phyloP scores from a whole-genome alignment of 305 asterid genomes.

The Fraxinus sp. region DNA sequence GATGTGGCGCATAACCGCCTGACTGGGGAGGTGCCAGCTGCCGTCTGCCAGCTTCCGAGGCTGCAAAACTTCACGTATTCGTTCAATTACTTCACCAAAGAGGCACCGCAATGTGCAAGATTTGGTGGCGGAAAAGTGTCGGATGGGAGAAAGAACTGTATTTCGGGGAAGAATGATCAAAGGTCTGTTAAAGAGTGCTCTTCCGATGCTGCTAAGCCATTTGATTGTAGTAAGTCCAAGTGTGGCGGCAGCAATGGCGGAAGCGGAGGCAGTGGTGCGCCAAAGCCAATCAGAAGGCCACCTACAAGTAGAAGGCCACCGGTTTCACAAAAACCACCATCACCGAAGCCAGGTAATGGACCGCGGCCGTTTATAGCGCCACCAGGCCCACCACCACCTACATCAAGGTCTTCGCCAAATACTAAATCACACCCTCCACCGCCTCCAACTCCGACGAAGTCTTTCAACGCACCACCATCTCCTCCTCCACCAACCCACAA shows the following conservation, averaged over 20 bases:
- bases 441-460: conserved; percentile 18
- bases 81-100: conserved; percentile 52
- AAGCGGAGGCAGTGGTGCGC: background rate
- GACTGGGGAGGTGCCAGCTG: conserved; percentile 47
- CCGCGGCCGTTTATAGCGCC: background rate
- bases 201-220: conserved; percentile 44
- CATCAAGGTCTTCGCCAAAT: conserved; percentile 22
- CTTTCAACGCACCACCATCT: conserved; percentile 18
- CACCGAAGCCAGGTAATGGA: conserved; percentile 2
- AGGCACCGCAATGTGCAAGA: conserved; percentile 37
- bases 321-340: conserved; percentile 13
- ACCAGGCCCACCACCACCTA: conserved; percentile 23
- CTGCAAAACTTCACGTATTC: conserved; percentile 53
- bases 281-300: conserved; percentile 4
- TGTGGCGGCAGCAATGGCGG: conserved; percentile 24
- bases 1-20: conserved; percentile 52
- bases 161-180: conserved; percentile 42
- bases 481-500: conserved; percentile 35
- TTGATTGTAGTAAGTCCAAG: conserved; percentile 43
- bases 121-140: conserved; percentile 21
- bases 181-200: conserved; percentile 43
- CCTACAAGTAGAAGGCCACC: conserved; percentile 24
- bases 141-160: conserved; percentile 46
- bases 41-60: conserved; percentile 47
- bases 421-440: conserved; percentile 40